Percentiles rank a stretch among this genome's conserved stretches.
Conservation (phyloP, 495 filamentous ascomycete genomes). For the Annulohypoxylon stygium region DNA sequence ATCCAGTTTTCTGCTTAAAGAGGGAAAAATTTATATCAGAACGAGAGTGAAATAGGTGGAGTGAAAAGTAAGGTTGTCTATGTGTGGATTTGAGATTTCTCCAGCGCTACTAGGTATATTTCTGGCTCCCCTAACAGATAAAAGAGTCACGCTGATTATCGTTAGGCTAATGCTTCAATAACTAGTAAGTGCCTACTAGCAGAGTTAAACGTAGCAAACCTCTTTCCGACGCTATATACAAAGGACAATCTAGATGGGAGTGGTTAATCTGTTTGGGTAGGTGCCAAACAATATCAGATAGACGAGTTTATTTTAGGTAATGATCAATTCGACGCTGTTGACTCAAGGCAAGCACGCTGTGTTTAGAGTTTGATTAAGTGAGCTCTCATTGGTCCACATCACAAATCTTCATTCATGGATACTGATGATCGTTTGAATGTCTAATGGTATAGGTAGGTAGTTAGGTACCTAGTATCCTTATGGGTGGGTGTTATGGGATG, state of each 20-base stretch:
- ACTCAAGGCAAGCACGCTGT: not conserved
- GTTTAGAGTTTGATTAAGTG: not conserved
- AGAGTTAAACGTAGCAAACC: not conserved
- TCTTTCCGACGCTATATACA: not conserved
- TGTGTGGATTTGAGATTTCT: not conserved
- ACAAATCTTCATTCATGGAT: no score
- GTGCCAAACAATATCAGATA: not conserved
- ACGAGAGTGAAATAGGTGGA: not conserved
- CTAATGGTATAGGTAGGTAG: no score
- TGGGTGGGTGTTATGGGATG: no score
- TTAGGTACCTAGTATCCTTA: no score
- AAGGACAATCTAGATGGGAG: not conserved
- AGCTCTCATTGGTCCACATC: no score
- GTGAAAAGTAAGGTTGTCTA: not conserved
- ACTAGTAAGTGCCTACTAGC: not conserved
- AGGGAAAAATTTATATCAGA: not conserved
- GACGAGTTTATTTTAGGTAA: not conserved
- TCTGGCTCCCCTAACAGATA: no score
- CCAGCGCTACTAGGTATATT: no score
- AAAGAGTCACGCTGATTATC: not conserved
- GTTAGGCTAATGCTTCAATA: not conserved
- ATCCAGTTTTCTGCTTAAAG: not conserved
- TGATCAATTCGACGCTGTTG: not conserved
- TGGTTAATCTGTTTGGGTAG: not conserved
- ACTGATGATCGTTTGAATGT: no score